These are phyloP conservation scores for Botrytis deweyae DNA, from an alignment of 2,329 filamentous ascomycete genomes.

Conservation along the genomic window DNA sequence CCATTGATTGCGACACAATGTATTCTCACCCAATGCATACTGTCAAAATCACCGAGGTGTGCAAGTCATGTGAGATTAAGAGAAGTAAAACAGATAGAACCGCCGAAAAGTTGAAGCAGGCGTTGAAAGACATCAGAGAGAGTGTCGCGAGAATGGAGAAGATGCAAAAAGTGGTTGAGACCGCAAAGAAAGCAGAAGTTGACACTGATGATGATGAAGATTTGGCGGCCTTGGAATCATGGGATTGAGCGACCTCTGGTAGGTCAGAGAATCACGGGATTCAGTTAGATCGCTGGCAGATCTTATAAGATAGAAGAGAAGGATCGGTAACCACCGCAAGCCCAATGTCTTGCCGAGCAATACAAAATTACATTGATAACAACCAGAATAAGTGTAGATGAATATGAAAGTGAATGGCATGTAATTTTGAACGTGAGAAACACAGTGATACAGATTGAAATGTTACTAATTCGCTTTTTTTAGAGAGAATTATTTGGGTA, in stretches of 20 bases:
- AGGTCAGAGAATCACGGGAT: neutral
- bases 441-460: neutral
- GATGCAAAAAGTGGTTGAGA: constrained; percentile 2
- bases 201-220: neutral
- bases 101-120: neutral
- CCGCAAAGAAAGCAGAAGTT: neutral
- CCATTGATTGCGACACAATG: constrained; percentile 8
- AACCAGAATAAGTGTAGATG: neutral
- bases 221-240: constrained; percentile 3
- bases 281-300: neutral
- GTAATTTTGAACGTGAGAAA: neutral
- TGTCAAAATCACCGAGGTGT: neutral
- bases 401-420: neutral
- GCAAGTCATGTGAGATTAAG: constrained; percentile 2
- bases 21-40: constrained; percentile 14
- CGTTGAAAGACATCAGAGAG: constrained; percentile 8
- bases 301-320: constrained; percentile 11
- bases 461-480: no score
- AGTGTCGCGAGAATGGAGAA: constrained; percentile 15
- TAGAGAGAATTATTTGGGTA: neutral
- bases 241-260: constrained; percentile 3
- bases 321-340: neutral
- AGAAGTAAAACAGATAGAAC: neutral
- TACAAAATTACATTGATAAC: constrained; percentile 15
- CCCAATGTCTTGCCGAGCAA: constrained; percentile 7